Conservation (phyloP, 306 rosid species). For the Arachis hypogaea region DNA sequence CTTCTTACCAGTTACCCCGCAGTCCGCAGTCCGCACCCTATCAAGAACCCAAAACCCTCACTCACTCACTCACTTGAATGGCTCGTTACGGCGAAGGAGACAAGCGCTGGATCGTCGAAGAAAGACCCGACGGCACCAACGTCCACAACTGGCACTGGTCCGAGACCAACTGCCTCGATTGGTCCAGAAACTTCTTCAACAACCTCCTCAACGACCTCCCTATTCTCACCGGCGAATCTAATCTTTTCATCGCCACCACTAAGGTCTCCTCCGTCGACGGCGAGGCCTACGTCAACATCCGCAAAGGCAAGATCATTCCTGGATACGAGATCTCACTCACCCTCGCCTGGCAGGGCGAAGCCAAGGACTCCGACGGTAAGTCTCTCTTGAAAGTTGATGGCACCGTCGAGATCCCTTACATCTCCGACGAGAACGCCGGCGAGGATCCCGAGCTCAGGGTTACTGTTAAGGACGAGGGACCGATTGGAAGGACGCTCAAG, state of each 20-base stretch:
- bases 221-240: constrained; percentile 71
- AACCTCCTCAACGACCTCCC: constrained; percentile 66
- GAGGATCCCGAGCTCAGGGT: constrained; percentile 91
- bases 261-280: constrained; percentile 65
- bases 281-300: constrained; percentile 88
- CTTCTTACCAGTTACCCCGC: too few relatives aligned
- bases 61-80: constrained; percentile 41
- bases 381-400: constrained; percentile 79
- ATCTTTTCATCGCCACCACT: constrained; percentile 59
- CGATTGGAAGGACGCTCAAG: constrained; percentile 71
- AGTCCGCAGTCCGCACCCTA: too few relatives aligned
- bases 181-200: constrained; percentile 71
- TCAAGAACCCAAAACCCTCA: background rate
- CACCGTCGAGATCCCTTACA: constrained; percentile 80
- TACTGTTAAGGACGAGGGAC: constrained; percentile 78
- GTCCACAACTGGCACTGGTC: constrained; percentile 99
- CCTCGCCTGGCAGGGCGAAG: constrained; percentile 85
- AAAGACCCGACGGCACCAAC: constrained; percentile 88
- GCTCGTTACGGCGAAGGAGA: constrained; percentile 95
- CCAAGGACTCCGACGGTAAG: constrained; percentile 58
- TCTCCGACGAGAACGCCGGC: constrained; percentile 91
- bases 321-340: constrained; percentile 83
- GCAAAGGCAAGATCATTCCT: constrained; percentile 92
- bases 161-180: constrained; percentile 86
- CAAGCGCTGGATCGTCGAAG: constrained; percentile 98